Conservation (phyloP, 495 filamentous ascomycete species). For the Penicillium goetzii region DNA sequence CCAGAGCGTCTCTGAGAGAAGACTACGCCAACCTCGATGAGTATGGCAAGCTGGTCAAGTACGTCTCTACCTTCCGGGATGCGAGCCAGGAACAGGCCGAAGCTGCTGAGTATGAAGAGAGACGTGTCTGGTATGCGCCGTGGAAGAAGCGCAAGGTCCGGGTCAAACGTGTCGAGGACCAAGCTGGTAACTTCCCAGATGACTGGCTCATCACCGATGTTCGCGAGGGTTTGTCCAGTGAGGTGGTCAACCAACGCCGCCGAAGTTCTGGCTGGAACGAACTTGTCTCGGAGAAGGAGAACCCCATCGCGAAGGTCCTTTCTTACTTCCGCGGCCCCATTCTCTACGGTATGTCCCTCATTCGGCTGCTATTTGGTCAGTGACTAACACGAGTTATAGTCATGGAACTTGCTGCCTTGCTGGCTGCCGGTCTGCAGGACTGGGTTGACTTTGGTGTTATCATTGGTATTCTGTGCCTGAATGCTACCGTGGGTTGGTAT, state of each 20-base stretch:
- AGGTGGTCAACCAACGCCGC: slow-evolving; percentile 61
- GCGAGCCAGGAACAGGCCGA: slow-evolving; percentile 33
- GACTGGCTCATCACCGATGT: slow-evolving; percentile 77
- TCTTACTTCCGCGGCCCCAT: slow-evolving; percentile 80
- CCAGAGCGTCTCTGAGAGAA: slow-evolving; percentile 44
- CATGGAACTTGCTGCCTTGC: slow-evolving; percentile 78
- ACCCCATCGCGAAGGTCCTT: slow-evolving; percentile 71
- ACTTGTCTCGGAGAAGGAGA: slow-evolving; percentile 71
- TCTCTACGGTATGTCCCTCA: slow-evolving; percentile 66
- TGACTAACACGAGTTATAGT: slow-evolving; percentile 52
- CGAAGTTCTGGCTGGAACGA: slow-evolving; percentile 72
- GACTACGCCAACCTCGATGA: slow-evolving; percentile 49
- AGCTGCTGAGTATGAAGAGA: slow-evolving; percentile 36
- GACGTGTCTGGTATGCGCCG: slow-evolving; percentile 55
- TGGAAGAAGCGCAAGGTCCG: slow-evolving; percentile 62
- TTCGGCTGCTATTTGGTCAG: not conserved
- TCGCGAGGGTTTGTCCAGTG: slow-evolving; percentile 57
- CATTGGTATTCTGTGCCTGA: slow-evolving; percentile 75
- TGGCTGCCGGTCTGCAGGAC: slow-evolving; percentile 73
- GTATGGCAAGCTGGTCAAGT: slow-evolving; percentile 62
- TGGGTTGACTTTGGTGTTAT: slow-evolving; percentile 87
- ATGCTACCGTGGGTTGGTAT: slow-evolving; percentile 79
- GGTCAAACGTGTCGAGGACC: slow-evolving; percentile 38
- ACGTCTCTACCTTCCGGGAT: slow-evolving; percentile 66
- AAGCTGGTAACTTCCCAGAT: slow-evolving; percentile 56